Evolutionary conservation across 192 early-diverging fungal genomes (phyloP).

Genomic region (Podila epigama): DNA sequence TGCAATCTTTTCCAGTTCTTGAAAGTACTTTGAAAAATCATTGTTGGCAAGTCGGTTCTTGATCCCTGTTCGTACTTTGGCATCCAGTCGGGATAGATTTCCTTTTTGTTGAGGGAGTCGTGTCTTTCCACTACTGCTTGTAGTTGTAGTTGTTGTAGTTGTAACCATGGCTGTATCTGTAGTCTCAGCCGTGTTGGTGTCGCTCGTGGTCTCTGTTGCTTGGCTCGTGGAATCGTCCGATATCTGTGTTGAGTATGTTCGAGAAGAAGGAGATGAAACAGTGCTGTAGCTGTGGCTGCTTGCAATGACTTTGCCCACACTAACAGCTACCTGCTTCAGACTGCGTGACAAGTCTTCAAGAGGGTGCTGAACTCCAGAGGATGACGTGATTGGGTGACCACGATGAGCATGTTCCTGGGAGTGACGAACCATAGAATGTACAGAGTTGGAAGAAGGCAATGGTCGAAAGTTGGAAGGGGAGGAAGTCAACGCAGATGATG

Average conservation of each 20-base stretch:
- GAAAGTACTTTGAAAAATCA: slow-evolving; percentile 35
- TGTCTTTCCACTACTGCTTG: neutral
- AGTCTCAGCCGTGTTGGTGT: too few relatives aligned
- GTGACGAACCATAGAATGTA: neutral
- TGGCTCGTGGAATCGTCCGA: too few relatives aligned
- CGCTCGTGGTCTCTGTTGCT: too few relatives aligned
- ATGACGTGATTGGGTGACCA: too few relatives aligned
- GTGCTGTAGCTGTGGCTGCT: neutral
- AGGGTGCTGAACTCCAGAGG: too few relatives aligned
- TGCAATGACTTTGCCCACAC: slow-evolving; percentile 40
- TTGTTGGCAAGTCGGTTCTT: slow-evolving; percentile 11
- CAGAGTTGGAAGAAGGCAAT: neutral
- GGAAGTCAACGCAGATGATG: neutral
- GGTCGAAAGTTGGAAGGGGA: neutral
- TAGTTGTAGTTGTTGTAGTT: too few relatives aligned
- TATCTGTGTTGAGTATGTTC: too few relatives aligned
- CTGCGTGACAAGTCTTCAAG: slow-evolving; percentile 23
- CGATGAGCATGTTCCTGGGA: too few relatives aligned
- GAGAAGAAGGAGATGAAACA: too few relatives aligned
- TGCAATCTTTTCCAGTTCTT: slow-evolving; percentile 44
- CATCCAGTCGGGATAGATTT: neutral
- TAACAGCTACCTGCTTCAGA: slow-evolving; percentile 39
- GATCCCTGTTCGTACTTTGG: neutral
- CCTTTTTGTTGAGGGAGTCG: neutral
- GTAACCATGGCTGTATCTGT: too few relatives aligned